Evolutionary conservation across 176 grass and related monocot genomes (phyloP).

Genomic region (Chrysopogon serrulatus): DNA sequence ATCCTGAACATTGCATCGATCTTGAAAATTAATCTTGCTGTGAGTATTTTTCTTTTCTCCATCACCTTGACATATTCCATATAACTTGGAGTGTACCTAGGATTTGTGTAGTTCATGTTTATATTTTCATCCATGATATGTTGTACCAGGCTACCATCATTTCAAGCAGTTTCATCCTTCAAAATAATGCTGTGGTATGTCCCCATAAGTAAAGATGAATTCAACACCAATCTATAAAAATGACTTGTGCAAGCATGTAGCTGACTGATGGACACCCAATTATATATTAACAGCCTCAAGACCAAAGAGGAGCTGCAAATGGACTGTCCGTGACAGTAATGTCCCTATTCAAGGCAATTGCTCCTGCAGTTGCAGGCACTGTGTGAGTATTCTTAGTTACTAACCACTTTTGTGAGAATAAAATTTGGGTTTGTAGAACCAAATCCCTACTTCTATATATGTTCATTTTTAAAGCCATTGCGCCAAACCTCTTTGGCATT

Average conservation of each 20-base stretch:
- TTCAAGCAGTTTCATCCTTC: constrained; percentile 41
- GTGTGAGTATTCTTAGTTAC: constrained; percentile 36
- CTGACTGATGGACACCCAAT: neutral
- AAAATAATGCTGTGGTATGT: constrained; percentile 68
- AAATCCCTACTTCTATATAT: neutral
- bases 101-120: neutral
- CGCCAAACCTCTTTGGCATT: neutral
- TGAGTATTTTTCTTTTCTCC: constrained; percentile 18
- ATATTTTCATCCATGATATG: neutral
- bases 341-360: constrained; percentile 58
- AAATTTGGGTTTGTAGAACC: neutral
- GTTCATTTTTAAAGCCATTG: too few relatives aligned
- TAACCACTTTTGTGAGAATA: neutral
- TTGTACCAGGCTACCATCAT: constrained; percentile 42
- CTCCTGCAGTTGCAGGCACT: constrained; percentile 52
- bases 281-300: constrained; percentile 36
- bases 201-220: neutral
- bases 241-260: neutral
- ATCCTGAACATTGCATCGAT: constrained; percentile 46
- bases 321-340: constrained; percentile 45
- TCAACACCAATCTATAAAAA: neutral
- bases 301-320: constrained; percentile 77
- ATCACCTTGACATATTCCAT: neutral
- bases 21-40: constrained; percentile 45
- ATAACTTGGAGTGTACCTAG: neutral